Evolutionary conservation across 352 stramenopile species (phyloP).

Genomic region (Thalassiosira ordinaria): DNA sequence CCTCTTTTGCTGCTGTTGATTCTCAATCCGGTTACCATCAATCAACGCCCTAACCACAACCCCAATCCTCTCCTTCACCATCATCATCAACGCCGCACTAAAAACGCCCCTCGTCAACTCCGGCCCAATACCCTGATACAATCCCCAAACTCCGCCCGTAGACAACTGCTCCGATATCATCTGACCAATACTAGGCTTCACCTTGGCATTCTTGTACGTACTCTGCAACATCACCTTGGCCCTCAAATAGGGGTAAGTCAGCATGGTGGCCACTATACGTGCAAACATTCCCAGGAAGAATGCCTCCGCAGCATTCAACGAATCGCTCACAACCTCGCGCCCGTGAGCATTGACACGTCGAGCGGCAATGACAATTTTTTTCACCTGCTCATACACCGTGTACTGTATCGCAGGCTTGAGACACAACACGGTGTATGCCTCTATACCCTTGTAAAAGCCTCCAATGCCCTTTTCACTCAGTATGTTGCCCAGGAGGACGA

Average conservation of each 20-base stretch:
- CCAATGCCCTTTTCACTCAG: constrained; percentile 65
- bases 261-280: constrained; percentile 92
- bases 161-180: constrained; percentile 89
- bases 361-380: constrained; percentile 75
- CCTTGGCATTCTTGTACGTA: constrained; percentile 67
- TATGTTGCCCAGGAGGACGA: constrained; percentile 63
- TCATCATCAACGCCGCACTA: constrained; percentile 95
- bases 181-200: constrained; percentile 56
- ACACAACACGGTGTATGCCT: constrained; percentile 93
- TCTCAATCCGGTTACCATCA: constrained; percentile 3
- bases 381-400: constrained; percentile 93
- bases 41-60: constrained; percentile 57
- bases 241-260: constrained; percentile 96
- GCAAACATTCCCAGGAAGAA: constrained; percentile 94
- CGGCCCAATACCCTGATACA: constrained; percentile 93
- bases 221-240: constrained; percentile 95
- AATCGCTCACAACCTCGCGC: constrained; percentile 61
- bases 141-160: constrained; percentile 88
- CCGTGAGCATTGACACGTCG: constrained; percentile 51
- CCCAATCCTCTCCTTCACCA: constrained; percentile 96
- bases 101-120: constrained; percentile 96
- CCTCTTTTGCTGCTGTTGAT: not conserved
- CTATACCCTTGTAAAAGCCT: constrained; percentile 85
- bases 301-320: constrained; percentile 84
- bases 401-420: constrained; percentile 97